Conservation (phyloP, 768 basidiomycete genomes). For the Lyophyllum decastes region DNA sequence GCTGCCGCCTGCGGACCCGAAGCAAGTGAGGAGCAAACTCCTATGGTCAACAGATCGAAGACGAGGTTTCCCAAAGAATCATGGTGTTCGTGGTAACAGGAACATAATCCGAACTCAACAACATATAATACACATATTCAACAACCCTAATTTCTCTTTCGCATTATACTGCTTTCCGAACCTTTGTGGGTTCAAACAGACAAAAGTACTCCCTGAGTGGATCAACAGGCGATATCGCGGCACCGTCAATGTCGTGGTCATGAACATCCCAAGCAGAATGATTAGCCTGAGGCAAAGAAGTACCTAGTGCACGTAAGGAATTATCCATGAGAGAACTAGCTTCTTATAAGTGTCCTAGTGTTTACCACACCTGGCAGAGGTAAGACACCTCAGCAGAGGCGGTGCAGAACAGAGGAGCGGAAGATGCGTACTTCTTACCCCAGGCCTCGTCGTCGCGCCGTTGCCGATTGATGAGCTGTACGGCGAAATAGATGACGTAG, state of each 20-base stretch:
- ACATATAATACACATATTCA: too few species aligned
- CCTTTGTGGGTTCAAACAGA: too few species aligned
- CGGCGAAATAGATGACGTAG: conserved; percentile 85
- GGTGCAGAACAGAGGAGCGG: background rate
- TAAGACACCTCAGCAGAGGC: background rate
- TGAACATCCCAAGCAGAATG: background rate
- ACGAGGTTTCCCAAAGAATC: too few species aligned
- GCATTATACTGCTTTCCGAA: too few species aligned
- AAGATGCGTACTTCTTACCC: conserved; percentile 64
- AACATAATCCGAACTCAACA: too few species aligned
- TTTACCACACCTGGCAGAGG: conserved; percentile 73
- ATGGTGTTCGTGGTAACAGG: too few species aligned
- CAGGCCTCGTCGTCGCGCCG: conserved; percentile 91
- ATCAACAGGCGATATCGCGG: too few species aligned
- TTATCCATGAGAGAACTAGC: conserved; percentile 81
- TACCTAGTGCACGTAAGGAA: conserved; percentile 76
- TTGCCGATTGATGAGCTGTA: conserved; percentile 90
- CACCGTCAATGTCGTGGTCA: too few species aligned
- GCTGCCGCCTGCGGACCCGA: too few species aligned
- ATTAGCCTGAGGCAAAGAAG: background rate
- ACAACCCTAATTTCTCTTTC: too few species aligned
- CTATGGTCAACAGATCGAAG: background rate
- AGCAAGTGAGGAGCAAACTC: too few species aligned
- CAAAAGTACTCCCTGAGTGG: too few species aligned
- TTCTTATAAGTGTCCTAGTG: conserved; percentile 93